Conservation (phyloP, 164 flowering plant genomes). For the Magnolia officinalis region DNA sequence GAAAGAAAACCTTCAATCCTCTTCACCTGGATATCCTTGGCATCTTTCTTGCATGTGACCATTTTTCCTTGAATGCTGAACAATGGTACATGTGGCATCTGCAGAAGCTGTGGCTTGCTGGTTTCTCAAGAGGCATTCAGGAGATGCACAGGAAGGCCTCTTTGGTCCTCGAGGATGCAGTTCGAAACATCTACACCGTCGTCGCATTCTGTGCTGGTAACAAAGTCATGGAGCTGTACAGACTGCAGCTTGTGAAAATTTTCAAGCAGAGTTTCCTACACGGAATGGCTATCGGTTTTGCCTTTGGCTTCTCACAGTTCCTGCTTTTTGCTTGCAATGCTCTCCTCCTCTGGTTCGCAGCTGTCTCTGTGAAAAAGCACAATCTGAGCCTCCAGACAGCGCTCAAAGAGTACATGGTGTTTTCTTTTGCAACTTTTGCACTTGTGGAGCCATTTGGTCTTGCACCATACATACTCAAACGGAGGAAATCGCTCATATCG, state of each 20-base stretch:
- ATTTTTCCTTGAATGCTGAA: background rate
- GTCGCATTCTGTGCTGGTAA: constrained; percentile 97
- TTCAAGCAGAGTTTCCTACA: constrained; percentile 80
- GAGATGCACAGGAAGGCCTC: constrained; percentile 98
- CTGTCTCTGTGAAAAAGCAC: constrained; percentile 44
- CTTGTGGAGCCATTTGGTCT: constrained; percentile 96
- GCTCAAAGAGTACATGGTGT: constrained; percentile 89
- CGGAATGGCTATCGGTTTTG: constrained; percentile 90
- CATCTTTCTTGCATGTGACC: background rate
- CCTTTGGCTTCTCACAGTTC: constrained; percentile 96
- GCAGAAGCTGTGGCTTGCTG: constrained; percentile 98
- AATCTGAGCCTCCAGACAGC: constrained; percentile 57
- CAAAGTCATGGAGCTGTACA: constrained; percentile 95
- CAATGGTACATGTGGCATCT: constrained; percentile 14
- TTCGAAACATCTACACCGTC: constrained; percentile 93
- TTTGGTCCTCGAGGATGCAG: constrained; percentile 96
- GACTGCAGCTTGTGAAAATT: constrained; percentile 62
- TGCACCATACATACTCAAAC: constrained; percentile 93
- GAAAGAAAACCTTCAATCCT: background rate
- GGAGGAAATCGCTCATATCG: constrained; percentile 75
- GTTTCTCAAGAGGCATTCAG: constrained; percentile 95
- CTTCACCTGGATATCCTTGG: background rate
- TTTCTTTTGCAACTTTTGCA: constrained; percentile 96
- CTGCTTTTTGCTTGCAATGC: constrained; percentile 96
- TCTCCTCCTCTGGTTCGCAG: constrained; percentile 93